phyloP scores from a whole-genome alignment of 176 grass and related monocot species.

The Areca catechu region DNA sequence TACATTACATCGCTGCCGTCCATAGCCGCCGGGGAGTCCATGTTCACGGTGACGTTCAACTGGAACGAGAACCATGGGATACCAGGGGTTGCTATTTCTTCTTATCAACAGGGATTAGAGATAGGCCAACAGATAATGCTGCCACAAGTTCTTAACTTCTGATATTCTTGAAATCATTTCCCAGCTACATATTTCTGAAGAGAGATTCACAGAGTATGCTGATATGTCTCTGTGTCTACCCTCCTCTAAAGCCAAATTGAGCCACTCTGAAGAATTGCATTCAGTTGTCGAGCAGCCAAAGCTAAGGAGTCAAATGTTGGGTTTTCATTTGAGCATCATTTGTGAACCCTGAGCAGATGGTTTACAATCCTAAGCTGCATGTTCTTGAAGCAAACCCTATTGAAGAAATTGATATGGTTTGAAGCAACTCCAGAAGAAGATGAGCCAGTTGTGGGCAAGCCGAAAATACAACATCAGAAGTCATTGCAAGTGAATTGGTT shows the following conservation, averaged over 20 bases:
- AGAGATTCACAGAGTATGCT: background rate
- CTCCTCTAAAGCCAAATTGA: slow-evolving; percentile 12
- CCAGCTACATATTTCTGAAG: too few relatives aligned
- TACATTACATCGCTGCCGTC: too few relatives aligned
- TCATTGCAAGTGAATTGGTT: slow-evolving; percentile 13
- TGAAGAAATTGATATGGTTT: slow-evolving; percentile 35
- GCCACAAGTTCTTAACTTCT: slow-evolving; percentile 14
- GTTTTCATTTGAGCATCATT: slow-evolving; percentile 24
- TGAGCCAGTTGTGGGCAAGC: background rate
- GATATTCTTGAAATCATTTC: background rate
- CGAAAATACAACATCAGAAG: slow-evolving; percentile 11
- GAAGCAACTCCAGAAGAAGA: slow-evolving; percentile 22
- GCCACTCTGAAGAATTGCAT: slow-evolving; percentile 19
- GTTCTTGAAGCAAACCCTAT: slow-evolving; percentile 45
- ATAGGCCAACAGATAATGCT: slow-evolving; percentile 21
- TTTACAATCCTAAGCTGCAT: slow-evolving; percentile 61
- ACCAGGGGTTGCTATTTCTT: too few relatives aligned
- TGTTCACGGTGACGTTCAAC: too few relatives aligned
- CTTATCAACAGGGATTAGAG: slow-evolving; percentile 22
- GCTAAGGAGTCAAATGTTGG: slow-evolving; percentile 21
- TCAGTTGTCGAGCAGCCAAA: slow-evolving; percentile 12
- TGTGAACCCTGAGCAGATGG: slow-evolving; percentile 58
- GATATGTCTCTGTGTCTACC: slow-evolving; percentile 8
- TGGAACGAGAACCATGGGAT: too few relatives aligned
- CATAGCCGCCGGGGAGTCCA: too few relatives aligned